Percentiles rank a stretch among this genome's conserved stretches.
phyloP scores from a whole-genome alignment of 169 alveolate species.

The Babesia bovis region DNA sequence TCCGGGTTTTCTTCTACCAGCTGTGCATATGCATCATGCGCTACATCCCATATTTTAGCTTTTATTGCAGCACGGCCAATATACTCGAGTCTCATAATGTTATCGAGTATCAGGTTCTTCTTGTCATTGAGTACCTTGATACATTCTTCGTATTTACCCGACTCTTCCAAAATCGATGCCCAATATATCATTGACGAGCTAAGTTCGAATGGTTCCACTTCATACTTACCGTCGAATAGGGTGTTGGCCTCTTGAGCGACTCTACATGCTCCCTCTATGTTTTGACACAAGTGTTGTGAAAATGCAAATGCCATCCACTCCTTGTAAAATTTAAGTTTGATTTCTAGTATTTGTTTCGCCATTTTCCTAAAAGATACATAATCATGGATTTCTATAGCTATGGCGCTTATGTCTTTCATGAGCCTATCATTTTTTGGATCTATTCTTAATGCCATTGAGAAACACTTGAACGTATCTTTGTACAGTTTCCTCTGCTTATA shows the following conservation, averaged over 20 bases:
- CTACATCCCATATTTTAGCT: slow-evolving; percentile 1
- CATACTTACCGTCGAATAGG: slow-evolving; percentile 9
- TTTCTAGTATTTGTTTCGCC: slow-evolving; percentile 14
- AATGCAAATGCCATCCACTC: slow-evolving; percentile 59
- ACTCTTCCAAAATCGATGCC: slow-evolving; percentile 42
- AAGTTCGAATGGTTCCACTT: slow-evolving; percentile 36
- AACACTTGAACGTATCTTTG: slow-evolving; percentile 56
- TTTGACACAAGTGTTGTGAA: slow-evolving; percentile 53
- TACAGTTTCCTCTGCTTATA: slow-evolving; percentile 35
- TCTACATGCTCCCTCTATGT: slow-evolving; percentile 16
- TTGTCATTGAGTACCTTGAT: slow-evolving; percentile 6
- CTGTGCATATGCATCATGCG: slow-evolving; percentile 25
- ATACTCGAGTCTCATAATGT: slow-evolving; percentile 9
- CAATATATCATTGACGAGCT: slow-evolving; percentile 49
- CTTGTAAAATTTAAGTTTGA: slow-evolving; percentile 17
- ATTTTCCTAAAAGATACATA: slow-evolving; percentile 24
- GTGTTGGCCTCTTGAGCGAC: slow-evolving; percentile 22
- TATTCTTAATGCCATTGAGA: slow-evolving; percentile 41
- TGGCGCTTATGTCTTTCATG: slow-evolving; percentile 33
- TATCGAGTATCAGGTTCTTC: slow-evolving; percentile 18
- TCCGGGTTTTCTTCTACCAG: slow-evolving; percentile 33
- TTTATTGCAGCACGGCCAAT: slow-evolving; percentile 9
- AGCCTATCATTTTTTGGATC: slow-evolving; percentile 52
- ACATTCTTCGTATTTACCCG: slow-evolving; percentile 34
- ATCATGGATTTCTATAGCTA: slow-evolving; percentile 31